Conservation (phyloP, 2,329 filamentous ascomycete species). For the Botrytis cinerea region DNA sequence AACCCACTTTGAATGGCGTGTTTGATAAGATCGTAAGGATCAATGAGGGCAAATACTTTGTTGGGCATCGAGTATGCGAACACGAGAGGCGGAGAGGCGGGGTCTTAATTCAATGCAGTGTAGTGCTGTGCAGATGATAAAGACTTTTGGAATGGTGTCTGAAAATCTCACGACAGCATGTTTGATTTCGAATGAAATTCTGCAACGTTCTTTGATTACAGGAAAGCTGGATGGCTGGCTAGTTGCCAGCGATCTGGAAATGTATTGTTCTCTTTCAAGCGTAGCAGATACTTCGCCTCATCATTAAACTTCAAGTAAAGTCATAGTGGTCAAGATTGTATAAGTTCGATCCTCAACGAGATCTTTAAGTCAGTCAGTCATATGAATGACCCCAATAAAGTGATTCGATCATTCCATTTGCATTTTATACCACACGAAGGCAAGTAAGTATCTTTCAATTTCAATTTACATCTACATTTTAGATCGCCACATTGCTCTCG, state of each 20-base stretch:
- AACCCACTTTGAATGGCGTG: slow-evolving; percentile 2
- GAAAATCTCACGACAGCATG: not conserved
- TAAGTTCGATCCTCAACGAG: not conserved
- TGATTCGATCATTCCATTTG: not conserved
- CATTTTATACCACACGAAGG: not conserved
- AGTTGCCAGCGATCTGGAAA: not conserved
- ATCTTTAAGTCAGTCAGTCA: not conserved
- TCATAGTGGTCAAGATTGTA: not conserved
- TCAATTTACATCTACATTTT: not conserved
- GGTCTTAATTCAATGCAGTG: not conserved
- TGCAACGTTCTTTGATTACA: not conserved
- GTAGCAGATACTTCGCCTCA: not conserved
- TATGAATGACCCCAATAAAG: not conserved
- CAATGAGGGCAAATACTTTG: not conserved
- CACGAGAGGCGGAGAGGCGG: slow-evolving; percentile 16
- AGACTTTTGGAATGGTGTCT: not conserved
- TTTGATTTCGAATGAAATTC: not conserved
- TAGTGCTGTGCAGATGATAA: not conserved
- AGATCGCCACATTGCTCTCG: not conserved
- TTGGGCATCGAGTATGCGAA: slow-evolving; percentile 6
- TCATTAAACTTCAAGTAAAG: not conserved
- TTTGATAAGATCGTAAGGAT: slow-evolving; percentile 15
- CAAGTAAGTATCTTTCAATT: not conserved
- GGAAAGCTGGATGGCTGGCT: not conserved
- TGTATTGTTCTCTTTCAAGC: not conserved